phyloP scores from a whole-genome alignment of 2,329 filamentous ascomycete genomes.

The Colletotrichum magnum region DNA sequence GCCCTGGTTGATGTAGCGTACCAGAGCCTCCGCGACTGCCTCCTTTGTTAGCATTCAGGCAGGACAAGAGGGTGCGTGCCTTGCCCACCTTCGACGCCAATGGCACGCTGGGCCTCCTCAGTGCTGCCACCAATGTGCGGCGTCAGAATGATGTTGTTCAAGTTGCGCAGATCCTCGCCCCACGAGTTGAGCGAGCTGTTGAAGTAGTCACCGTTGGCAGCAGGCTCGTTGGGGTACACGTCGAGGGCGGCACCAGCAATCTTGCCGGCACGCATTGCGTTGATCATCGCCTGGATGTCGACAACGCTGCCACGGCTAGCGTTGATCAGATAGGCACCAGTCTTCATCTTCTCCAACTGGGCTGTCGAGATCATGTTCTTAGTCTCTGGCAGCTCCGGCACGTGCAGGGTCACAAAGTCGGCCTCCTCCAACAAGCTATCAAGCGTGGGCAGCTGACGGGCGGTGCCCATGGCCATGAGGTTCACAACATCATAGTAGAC shows the following conservation, averaged over 20 bases:
- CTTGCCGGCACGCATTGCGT: constrained; percentile 87
- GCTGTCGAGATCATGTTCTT: constrained; percentile 88
- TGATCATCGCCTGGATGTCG: constrained; percentile 91
- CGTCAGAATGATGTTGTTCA: constrained; percentile 95
- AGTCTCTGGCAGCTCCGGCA: constrained; percentile 93
- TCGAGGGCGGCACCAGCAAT: constrained; percentile 95
- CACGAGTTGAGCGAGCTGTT: constrained; percentile 85
- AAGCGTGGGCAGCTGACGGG: constrained; percentile 84
- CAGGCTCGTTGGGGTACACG: constrained; percentile 94
- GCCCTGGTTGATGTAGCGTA: constrained; percentile 96
- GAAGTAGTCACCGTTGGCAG: constrained; percentile 96
- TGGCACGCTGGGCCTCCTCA: constrained; percentile 96
- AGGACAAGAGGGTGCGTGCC: neutral
- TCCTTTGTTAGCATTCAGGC: neutral
- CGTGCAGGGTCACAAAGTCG: constrained; percentile 95
- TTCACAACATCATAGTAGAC: constrained; percentile 97
- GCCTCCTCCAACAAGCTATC: constrained; percentile 82
- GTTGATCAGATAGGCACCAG: constrained; percentile 94
- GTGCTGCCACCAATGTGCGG: constrained; percentile 98
- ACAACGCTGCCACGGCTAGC: constrained; percentile 94
- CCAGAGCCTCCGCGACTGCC: constrained; percentile 84
- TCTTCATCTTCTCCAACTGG: constrained; percentile 91
- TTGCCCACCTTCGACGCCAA: constrained; percentile 82
- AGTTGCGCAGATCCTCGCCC: constrained; percentile 84
- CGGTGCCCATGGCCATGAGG: constrained; percentile 93